Percentiles rank a stretch among this genome's conserved stretches.
Evolutionary conservation across 768 basidiomycete species (phyloP).

Genomic region (Amanita fuliginea): DNA sequence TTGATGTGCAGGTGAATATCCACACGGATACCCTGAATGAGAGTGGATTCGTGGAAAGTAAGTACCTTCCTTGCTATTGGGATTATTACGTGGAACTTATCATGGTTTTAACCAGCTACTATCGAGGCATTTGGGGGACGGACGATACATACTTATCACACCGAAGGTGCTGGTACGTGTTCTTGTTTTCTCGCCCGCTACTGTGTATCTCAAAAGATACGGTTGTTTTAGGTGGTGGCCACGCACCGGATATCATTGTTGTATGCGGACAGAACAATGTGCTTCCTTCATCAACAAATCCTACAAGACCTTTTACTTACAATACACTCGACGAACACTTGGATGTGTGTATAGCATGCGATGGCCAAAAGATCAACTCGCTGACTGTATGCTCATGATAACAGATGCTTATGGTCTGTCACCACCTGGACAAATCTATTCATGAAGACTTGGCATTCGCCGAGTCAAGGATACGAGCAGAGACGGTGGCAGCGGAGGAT

Average conservation of each 20-base stretch:
- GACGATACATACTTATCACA: conserved; percentile 96
- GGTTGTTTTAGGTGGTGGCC: conserved; percentile 61
- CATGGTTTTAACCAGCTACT: conserved; percentile 49
- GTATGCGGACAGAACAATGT: conserved; percentile 87
- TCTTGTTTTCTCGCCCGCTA: neutral
- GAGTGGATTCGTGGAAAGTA: conserved; percentile 93
- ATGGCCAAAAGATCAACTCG: neutral
- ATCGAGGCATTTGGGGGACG: conserved; percentile 82
- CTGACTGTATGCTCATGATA: conserved; percentile 45
- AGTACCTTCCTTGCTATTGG: conserved; percentile 12
- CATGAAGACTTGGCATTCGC: conserved; percentile 93
- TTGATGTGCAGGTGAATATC: conserved; percentile 95
- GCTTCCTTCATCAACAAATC: conserved; percentile 93
- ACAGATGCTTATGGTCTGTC: conserved; percentile 99
- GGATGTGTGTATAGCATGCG: conserved; percentile 51
- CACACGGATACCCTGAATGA: conserved; percentile 98
- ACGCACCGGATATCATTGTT: conserved; percentile 98
- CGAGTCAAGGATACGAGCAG: conserved; percentile 91
- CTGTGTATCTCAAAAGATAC: conserved; percentile 1
- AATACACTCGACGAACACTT: conserved; percentile 97
- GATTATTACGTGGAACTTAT: neutral
- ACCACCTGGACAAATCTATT: conserved; percentile 87
- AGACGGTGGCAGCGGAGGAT: conserved; percentile 97
- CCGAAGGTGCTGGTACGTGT: conserved; percentile 76
- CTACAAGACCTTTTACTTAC: conserved; percentile 81